These are phyloP conservation scores for Phytophthora lateralis DNA, from an alignment of 352 stramenopile genomes.

Conservation along the genomic window DNA sequence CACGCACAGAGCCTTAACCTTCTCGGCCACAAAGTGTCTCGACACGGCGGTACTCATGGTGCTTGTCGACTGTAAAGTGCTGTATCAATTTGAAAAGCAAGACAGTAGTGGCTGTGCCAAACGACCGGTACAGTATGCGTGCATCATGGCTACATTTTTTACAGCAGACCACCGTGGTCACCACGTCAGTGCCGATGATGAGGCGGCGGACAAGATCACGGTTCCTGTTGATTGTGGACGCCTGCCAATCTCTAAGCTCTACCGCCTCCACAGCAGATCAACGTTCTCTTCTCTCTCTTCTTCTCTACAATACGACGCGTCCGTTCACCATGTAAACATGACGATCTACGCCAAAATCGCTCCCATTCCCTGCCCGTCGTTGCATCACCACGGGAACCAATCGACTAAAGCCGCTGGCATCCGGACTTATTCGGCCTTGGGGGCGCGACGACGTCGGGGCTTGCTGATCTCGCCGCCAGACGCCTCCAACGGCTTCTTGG, in stretches of 20 bases:
- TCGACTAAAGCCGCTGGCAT: background rate
- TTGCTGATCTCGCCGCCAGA: conserved; percentile 34
- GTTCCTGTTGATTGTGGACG: conserved; percentile 21
- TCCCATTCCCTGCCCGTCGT: background rate
- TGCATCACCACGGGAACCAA: conserved; percentile 23
- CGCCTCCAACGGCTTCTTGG: conserved; percentile 23
- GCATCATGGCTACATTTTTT: background rate
- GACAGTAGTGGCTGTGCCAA: conserved; percentile 3
- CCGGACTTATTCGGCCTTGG: conserved; percentile 63
- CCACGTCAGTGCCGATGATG: background rate
- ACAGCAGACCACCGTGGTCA: no score
- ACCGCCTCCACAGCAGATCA: conserved; percentile 27
- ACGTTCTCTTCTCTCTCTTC: conserved; percentile 17
- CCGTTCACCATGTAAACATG: conserved; percentile 6
- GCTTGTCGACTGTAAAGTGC: background rate
- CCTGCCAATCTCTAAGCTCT: conserved; percentile 31
- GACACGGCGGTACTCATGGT: conserved; percentile 42
- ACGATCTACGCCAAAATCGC: conserved; percentile 19
- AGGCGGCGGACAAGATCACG: conserved; percentile 1
- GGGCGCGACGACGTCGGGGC: conserved; percentile 60
- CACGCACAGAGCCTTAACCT: conserved; percentile 64
- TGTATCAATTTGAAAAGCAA: background rate
- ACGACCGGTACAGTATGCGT: background rate
- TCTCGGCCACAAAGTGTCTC: conserved; percentile 73
- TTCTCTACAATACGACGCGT: conserved; percentile 34